Percentiles rank a stretch among this genome's conserved stretches.
Evolutionary conservation across 192 early-diverging fungal species (phyloP).

Genomic region (Rhizophagus clarus): DNA sequence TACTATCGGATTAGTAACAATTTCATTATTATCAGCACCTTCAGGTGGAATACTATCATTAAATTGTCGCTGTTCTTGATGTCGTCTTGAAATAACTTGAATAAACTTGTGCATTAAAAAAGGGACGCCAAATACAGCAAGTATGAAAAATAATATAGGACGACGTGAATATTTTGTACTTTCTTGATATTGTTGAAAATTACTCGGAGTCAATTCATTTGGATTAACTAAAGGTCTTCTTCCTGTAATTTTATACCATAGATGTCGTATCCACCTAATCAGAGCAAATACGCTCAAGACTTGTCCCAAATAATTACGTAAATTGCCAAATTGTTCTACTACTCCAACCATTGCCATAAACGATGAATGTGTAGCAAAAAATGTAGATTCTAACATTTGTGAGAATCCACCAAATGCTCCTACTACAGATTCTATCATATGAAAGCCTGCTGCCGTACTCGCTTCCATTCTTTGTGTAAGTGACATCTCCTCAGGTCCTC

Average conservation of each 20-base stretch:
- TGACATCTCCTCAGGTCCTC: constrained; percentile 67
- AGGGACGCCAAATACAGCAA: constrained; percentile 87
- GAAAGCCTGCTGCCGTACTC: constrained; percentile 89
- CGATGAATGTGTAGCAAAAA: constrained; percentile 91
- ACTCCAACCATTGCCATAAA: constrained; percentile 97
- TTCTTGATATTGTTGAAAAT: constrained; percentile 79
- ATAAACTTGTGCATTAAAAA: constrained; percentile 91
- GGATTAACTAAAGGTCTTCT: constrained; percentile 69
- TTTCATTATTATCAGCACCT: constrained; percentile 28
- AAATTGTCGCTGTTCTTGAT: constrained; percentile 37
- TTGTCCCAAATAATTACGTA: constrained; percentile 83
- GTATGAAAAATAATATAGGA: constrained; percentile 81
- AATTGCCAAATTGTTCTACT: constrained; percentile 96
- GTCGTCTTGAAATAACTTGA: constrained; percentile 63
- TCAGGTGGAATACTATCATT: constrained; percentile 36
- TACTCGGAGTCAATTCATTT: constrained; percentile 67
- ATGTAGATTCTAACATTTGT: constrained; percentile 97
- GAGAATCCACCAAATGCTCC: constrained; percentile 97
- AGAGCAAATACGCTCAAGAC: constrained; percentile 81
- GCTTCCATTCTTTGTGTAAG: constrained; percentile 86
- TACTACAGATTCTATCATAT: constrained; percentile 90
- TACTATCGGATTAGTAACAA: constrained; percentile 9
- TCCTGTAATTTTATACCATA: constrained; percentile 69
- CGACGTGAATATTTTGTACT: constrained; percentile 54
- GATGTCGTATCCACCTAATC: constrained; percentile 66